A percentile compares a stretch with the other conserved stretches of the same genome.
These are phyloP conservation scores for Colletotrichum simmondsii DNA, from an alignment of 2,329 filamentous ascomycete species.

Conservation along the genomic window DNA sequence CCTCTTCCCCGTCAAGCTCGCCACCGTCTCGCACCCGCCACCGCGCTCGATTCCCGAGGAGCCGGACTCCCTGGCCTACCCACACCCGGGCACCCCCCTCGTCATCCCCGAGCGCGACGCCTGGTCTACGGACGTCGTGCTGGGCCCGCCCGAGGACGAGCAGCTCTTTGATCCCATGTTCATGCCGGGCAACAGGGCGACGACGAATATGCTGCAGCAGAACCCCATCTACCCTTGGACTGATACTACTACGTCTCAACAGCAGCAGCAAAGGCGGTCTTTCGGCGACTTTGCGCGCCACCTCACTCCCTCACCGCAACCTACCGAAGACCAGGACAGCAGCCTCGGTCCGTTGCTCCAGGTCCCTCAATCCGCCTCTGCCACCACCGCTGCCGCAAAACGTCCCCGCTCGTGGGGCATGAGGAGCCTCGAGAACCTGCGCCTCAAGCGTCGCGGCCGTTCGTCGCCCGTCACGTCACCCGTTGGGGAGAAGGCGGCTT, in stretches of 20 bases:
- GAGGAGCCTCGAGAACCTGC: slow-evolving; percentile 37
- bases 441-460: slow-evolving; percentile 35
- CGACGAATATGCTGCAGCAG: not conserved
- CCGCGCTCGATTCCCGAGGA: slow-evolving; percentile 21
- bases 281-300: slow-evolving; percentile 5
- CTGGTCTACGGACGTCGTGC: slow-evolving; percentile 27
- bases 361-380: slow-evolving; percentile 19
- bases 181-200: not conserved
- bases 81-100: slow-evolving; percentile 26
- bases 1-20: slow-evolving; percentile 24
- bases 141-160: slow-evolving; percentile 26
- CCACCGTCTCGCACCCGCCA: slow-evolving; percentile 26
- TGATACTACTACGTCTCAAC: not conserved
- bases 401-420: slow-evolving; percentile 31
- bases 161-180: slow-evolving; percentile 3
- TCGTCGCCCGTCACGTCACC: not conserved
- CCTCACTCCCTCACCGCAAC: not conserved
- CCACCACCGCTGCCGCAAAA: slow-evolving; percentile 9
- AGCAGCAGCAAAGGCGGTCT: not conserved
- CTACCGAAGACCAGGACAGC: not conserved
- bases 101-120: slow-evolving; percentile 24
- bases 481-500: not conserved
- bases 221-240: slow-evolving; percentile 8
- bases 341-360: not conserved
- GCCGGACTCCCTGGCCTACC: slow-evolving; percentile 21